Evolutionary conservation across 768 basidiomycete species (phyloP), one percentile per base, ranked within the genome.

Genomic region (Udeniomyces megalosporus): DNA sequence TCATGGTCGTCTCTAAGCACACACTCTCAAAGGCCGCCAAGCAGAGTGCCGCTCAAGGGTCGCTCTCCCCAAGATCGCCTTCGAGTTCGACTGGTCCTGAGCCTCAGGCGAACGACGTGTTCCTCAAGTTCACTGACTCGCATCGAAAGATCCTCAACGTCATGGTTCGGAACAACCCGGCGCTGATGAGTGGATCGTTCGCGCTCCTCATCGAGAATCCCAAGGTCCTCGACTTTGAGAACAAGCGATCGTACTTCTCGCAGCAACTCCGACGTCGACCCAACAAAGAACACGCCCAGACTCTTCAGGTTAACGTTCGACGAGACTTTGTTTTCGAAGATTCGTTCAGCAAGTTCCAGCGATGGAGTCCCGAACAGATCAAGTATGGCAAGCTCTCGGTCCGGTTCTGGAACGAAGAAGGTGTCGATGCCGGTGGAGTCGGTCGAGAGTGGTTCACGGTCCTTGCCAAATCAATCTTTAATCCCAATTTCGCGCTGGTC

Each of bases 1-100:
- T 99, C 64, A 96, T 99, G 93, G 91, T 99, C 1, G 89, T 99
- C 44, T 95, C 89, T 80, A 95, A 95, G 74, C 88, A 92, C 71
- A 87, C 86, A 77, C 84, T 7, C 84, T 84, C 67, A 28, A n/a
- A 14, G 20, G 20, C 26, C 20, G 44, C 28, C 34, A n/a, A n/a
- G n/a, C 17, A 42, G 8, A 11, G 17, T 22, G 32, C 48, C 26
- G 54, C 61, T 20, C 53, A 35, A 35, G 62, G 62, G 5, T 56
- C 63, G 32, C 46, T 65, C 12, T 83, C 82, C 2, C 79, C 84
- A 20, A 78, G 78, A 59, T 68, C 68, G 5, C 68, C 70, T 20
- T 64, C 65, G 15, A 48, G 35, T 34, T 86, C 88, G 67, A 80
- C 84, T 3, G 10, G 10, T 42, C 38, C 38, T 17, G 38, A 8